Base-by-base conservation (phyloP, 176 grass and related monocot species). In the Aegilops longissima region DNA sequence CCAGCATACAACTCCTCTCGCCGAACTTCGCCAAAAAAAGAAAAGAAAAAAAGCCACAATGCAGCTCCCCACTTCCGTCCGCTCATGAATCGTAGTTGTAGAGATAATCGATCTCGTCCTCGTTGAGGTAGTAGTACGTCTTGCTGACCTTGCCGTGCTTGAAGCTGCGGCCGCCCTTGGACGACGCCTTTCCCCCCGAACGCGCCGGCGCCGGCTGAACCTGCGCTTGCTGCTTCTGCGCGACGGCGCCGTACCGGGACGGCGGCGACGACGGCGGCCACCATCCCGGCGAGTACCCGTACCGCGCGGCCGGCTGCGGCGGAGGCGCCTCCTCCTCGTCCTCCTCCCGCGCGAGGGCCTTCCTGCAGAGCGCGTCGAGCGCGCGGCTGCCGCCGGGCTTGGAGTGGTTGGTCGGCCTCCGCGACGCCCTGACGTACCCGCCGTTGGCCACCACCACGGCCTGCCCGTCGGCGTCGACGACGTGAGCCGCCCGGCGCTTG, bases 401-500 rank as follows among this genome's bases (percentile, higher is more conserved):
- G 76, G 77, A 61, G 16, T 81, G 64, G 78, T 30, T 80, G 16
- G 73, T 77, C 14, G 73, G 73, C 73, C 30, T 56, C 27, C 73
- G 45, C 47, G 73, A 6, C 27, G 62, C 88, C 83, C 35, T 51
- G 1, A 90, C n/a, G 83, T 81, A 85, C 1, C 73, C 73, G 14
- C 73, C 73, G 73, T 77, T 77, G 73, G 73, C 73, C 45, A 77
- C 73, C 16, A 59, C 56, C 56, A 21, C 17, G 56, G 47, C 27
- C 47, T 5, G 4, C 25, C 73, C 56, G 18, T 59, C 56, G 56
- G 2, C 44, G 12, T 35, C 70, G 0, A 82, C 88, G 11, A 54
- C 38, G 62, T 75, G 77, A 61, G 69, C 88, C 13, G 78, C 83
- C 21, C 78, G 83, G 61, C 8, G 21, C 70, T 82, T 86, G 71